Evolutionary conservation across 352 stramenopile genomes (phyloP).

Genomic region (Phytophthora podocarpi): DNA sequence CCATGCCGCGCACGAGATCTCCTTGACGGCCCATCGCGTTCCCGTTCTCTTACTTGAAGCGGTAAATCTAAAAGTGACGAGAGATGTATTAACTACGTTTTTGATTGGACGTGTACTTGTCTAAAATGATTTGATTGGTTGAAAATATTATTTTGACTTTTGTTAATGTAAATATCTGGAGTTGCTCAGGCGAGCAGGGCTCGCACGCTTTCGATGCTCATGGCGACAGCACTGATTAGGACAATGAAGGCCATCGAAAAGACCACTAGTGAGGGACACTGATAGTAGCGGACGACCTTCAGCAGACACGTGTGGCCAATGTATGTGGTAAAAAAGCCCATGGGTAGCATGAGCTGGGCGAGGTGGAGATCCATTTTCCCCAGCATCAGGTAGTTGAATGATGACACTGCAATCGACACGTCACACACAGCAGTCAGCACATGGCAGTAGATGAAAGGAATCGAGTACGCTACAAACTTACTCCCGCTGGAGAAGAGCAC

Average conservation of each 20-base stretch:
- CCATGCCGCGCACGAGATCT: conserved; percentile 9
- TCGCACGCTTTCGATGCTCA: conserved; percentile 63
- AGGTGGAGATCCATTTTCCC: conserved; percentile 53
- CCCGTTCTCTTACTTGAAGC: conserved; percentile 19
- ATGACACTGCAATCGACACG: conserved; percentile 50
- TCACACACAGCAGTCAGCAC: conserved; percentile 5
- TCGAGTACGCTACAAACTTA: conserved; percentile 32
- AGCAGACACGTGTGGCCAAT: conserved; percentile 61
- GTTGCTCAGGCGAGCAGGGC: conserved; percentile 24
- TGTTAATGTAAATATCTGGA: conserved; percentile 17
- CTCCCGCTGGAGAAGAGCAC: conserved; percentile 75
- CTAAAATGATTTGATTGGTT: background rate
- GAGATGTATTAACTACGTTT: background rate
- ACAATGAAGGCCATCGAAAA: conserved; percentile 77
- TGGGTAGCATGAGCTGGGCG: conserved; percentile 55
- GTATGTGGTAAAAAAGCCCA: conserved; percentile 65
- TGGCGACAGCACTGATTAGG: conserved; percentile 64
- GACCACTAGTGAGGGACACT: conserved; percentile 71
- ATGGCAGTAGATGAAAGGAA: background rate
- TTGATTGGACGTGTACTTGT: background rate
- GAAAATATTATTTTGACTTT: background rate
- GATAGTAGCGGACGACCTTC: conserved; percentile 54
- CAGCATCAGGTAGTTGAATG: conserved; percentile 65
- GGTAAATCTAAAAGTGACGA: conserved; percentile 15
- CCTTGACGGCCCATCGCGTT: conserved; percentile 1